Base-by-base conservation (phyloP, 495 filamentous ascomycete species). In the Talaromyces nanjingensis region DNA sequence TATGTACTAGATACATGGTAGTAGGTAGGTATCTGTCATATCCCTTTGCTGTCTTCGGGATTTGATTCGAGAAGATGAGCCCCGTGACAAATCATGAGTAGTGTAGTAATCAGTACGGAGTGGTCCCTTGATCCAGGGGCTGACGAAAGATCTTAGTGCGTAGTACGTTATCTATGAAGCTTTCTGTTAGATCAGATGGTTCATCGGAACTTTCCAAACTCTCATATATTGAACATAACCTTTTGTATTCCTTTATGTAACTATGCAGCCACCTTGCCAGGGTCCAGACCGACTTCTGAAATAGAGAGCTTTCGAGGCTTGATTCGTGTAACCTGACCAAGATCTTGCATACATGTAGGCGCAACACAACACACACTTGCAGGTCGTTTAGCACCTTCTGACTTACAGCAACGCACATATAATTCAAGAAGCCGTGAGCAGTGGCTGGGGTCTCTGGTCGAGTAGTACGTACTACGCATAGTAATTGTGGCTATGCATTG, bases 281-380 rank as follows among this genome's bases (percentile, higher is more conserved):
- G 22, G n/a, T 53, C 49, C 18, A 55, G 52, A 29, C 9, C 52
- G 52, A 27, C 52, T 49, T 16, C 24, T 55, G 20, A 55, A 12
- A 18, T 55, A 18, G n/a, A 20, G 7, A 4, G 18, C 45, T 20
- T 49, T 7, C 6, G 45, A 49, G 7, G 18, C 45, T 22, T 49
- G 45, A 20, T 49, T 20, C n/a, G 52, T 55, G 52, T 24, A 55
- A 24, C 52, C 14, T 55, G 49, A 54, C 22, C 52, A 9, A 27
- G 52, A 55, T 55, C 52, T 55, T 55, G 52, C 52, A 55, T 55
- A 55, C 20, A 16, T 55, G 29, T 55, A 55, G n/a, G 49, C 49
- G 49, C 49, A 54, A 11, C 39, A 45, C 39, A 45, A 45, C 39
- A n/a, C 39, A 45, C 39, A 45, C 39, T 45, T 45, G 39, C 39